A percentile compares a stretch with the other conserved stretches of the same genome.
Evolutionary conservation across 768 basidiomycete genomes (phyloP).

Genomic region (Ramaria rubella): DNA sequence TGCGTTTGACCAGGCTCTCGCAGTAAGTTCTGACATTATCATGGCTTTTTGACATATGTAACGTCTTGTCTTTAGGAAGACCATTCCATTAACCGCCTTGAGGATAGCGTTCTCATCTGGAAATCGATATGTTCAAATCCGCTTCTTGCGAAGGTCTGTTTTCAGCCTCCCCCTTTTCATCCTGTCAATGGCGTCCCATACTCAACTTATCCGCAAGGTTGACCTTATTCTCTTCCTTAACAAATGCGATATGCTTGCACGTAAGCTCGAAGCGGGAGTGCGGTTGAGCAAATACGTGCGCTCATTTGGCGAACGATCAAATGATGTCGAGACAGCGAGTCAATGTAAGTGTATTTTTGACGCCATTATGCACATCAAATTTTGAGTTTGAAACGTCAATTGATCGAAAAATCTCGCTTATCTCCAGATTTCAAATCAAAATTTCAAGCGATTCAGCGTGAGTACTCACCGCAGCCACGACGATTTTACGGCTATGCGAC

Average conservation of each 20-base stretch:
- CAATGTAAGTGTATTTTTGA: slow-evolving; percentile 44
- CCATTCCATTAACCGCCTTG: slow-evolving; percentile 45
- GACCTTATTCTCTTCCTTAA: slow-evolving; percentile 77
- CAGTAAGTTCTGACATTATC: slow-evolving; percentile 8
- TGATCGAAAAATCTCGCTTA: not conserved
- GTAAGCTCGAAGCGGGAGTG: slow-evolving; percentile 60
- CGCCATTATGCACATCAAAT: no score
- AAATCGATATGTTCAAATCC: slow-evolving; percentile 64
- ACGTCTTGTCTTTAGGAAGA: slow-evolving; percentile 31
- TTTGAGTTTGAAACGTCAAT: no score
- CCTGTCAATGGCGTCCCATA: not conserved
- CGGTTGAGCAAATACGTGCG: slow-evolving; percentile 61
- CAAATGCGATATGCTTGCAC: slow-evolving; percentile 69
- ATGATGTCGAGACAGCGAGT: slow-evolving; percentile 61
- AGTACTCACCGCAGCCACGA: slow-evolving; percentile 65
- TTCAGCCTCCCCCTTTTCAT: not conserved
- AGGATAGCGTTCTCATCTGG: slow-evolving; percentile 75
- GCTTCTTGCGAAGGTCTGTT: slow-evolving; percentile 47
- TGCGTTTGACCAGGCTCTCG: slow-evolving; percentile 48
- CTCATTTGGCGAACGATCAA: slow-evolving; percentile 61
- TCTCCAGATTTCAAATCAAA: slow-evolving; percentile 13
- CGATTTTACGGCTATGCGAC: slow-evolving; percentile 77
- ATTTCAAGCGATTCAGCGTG: slow-evolving; percentile 69
- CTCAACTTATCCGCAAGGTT: slow-evolving; percentile 21
- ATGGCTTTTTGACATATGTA: not conserved